Conservation (phyloP, 2,329 filamentous ascomycete genomes). For the Emydomyces testavorans region DNA sequence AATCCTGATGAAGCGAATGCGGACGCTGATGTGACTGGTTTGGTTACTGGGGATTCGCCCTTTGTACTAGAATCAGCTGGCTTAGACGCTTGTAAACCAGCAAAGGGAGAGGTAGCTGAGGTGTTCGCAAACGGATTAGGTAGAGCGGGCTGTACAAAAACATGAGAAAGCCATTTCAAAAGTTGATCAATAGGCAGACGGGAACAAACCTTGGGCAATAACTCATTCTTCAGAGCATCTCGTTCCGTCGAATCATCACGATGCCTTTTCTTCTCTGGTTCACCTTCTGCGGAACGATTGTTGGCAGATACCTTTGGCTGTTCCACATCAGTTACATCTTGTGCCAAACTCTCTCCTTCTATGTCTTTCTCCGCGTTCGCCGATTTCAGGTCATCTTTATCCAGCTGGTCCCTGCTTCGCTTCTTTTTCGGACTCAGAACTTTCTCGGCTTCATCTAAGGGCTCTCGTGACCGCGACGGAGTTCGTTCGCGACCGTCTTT, state of each 20-base stretch:
- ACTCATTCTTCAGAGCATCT: constrained; percentile 18
- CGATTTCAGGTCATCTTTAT: constrained; percentile 25
- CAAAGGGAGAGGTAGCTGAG: constrained; percentile 35
- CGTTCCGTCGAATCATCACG: constrained; percentile 34
- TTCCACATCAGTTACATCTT: constrained; percentile 9
- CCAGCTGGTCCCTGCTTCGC: constrained; percentile 34
- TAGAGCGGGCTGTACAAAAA: constrained; percentile 21
- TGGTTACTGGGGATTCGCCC: constrained; percentile 16
- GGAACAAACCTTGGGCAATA: constrained; percentile 20
- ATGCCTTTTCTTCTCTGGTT: constrained; percentile 36
- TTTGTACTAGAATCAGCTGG: constrained; percentile 17
- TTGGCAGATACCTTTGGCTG: constrained; percentile 1
- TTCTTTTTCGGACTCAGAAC: constrained; percentile 34
- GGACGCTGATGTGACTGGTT: constrained; percentile 42
- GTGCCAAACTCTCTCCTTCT: not conserved
- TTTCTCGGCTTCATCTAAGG: constrained; percentile 14
- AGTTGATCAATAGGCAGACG: not conserved
- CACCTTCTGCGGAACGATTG: constrained; percentile 20
- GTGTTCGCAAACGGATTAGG: constrained; percentile 35
- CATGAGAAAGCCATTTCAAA: not conserved
- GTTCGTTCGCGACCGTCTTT: constrained; percentile 14
- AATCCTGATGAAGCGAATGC: constrained; percentile 60
- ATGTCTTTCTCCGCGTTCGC: constrained; percentile 17
- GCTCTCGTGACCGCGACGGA: constrained; percentile 14
- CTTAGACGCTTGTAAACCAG: constrained; percentile 25